phyloP scores from a whole-genome alignment of 345 rosid genomes.

The Eucalyptus regnans region DNA sequence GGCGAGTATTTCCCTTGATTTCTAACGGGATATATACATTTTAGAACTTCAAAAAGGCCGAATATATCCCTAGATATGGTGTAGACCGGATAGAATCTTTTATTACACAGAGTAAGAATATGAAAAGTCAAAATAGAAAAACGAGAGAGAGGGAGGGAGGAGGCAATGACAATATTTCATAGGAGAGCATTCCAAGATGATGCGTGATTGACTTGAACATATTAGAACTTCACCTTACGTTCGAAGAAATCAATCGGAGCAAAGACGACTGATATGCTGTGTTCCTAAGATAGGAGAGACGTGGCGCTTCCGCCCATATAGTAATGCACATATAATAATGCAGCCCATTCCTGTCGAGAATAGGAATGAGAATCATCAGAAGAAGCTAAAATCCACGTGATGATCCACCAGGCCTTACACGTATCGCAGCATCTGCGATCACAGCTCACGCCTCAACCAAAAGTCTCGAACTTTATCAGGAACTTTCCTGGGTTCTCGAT shows the following conservation, averaged over 20 bases:
- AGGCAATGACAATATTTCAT: neutral
- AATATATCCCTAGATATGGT: neutral
- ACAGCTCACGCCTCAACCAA: neutral
- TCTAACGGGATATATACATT: neutral
- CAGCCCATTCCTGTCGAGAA: neutral
- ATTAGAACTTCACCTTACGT: neutral
- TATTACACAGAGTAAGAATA: no score
- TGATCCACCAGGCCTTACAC: neutral
- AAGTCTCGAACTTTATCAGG: neutral
- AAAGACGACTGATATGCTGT: accelerated
- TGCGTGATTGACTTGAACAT: neutral
- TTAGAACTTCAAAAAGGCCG: no score
- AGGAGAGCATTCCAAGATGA: neutral
- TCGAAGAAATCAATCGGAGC: neutral
- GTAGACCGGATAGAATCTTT: neutral
- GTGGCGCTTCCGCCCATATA: neutral
- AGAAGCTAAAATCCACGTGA: neutral
- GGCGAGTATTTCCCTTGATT: neutral
- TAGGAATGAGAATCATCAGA: neutral
- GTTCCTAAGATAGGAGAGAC: neutral
- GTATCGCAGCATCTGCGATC: neutral
- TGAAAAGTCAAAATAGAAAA: neutral
- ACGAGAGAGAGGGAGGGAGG: neutral
- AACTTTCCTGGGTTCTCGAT: neutral
- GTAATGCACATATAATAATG: neutral